These are phyloP conservation scores for Acacia melanoxylon DNA, from an alignment of 306 rosid species.

Conservation along the genomic window DNA sequence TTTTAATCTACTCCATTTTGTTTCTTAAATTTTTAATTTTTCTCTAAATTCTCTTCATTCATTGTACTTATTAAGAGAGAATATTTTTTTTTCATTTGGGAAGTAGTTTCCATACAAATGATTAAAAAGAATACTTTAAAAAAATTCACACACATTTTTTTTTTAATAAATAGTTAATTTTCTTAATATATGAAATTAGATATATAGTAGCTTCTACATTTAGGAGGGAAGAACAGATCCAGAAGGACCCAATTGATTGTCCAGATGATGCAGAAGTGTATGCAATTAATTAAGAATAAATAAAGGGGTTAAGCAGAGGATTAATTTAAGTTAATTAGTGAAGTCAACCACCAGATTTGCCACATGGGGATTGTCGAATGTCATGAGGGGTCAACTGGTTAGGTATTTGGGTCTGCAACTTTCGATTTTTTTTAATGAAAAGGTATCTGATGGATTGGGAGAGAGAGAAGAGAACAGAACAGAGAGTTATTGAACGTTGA, in stretches of 20 bases:
- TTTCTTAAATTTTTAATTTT: too few species aligned
- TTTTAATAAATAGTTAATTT: too few species aligned
- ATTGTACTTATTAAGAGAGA: too few species aligned
- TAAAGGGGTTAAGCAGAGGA: not conserved
- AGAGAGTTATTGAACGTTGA: constrained; percentile 1
- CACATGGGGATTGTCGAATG: constrained; percentile 46
- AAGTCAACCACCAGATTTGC: constrained; percentile 63
- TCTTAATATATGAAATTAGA: too few species aligned
- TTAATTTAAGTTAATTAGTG: constrained; percentile 16
- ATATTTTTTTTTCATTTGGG: too few species aligned
- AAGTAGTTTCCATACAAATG: too few species aligned
- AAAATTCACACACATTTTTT: too few species aligned
- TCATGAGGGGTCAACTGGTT: constrained; percentile 17
- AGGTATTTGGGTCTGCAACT: constrained; percentile 7
- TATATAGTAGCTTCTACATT: too few species aligned
- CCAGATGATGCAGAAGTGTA: not conserved
- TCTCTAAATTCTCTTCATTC: not conserved
- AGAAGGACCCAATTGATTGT: not conserved
- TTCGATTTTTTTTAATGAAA: not conserved
- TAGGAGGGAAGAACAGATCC: not conserved
- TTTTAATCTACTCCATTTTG: too few species aligned
- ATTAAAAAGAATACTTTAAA: too few species aligned
- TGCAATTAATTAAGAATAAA: not conserved
- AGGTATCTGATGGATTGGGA: not conserved
- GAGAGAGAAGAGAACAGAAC: not conserved